Percentiles rank a stretch among this genome's conserved stretches.
These are phyloP conservation scores for Perkinsus olseni DNA, from an alignment of 169 alveolate genomes.

Conservation along the genomic window DNA sequence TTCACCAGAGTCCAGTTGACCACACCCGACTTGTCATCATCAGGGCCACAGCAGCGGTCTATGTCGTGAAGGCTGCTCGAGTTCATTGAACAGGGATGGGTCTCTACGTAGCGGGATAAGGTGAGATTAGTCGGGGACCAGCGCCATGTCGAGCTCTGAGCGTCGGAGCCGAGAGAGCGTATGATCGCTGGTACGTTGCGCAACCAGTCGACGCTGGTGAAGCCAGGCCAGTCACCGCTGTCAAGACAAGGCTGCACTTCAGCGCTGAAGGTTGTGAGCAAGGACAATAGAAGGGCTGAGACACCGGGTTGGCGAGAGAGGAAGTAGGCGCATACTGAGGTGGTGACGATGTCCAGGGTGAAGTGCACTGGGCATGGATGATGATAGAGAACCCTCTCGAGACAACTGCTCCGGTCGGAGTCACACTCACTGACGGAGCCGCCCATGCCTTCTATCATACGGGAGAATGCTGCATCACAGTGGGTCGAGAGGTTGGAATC, in stretches of 20 bases:
- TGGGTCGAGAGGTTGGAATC: background rate
- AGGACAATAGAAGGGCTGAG: background rate
- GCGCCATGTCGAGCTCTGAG: background rate
- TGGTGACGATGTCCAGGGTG: background rate
- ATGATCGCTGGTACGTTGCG: background rate
- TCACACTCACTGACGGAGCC: background rate
- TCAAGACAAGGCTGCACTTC: background rate
- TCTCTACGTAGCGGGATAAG: background rate
- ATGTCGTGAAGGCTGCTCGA: background rate
- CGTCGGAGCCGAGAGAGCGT: background rate
- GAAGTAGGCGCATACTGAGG: background rate
- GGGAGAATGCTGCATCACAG: background rate
- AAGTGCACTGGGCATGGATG: background rate
- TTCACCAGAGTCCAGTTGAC: background rate
- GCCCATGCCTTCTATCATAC: background rate
- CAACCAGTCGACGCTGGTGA: background rate
- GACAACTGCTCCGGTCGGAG: background rate
- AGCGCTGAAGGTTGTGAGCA: background rate
- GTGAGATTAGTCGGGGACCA: background rate
- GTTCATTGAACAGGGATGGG: background rate
- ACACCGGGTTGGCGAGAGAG: background rate
- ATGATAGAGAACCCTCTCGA: background rate
- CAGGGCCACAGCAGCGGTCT: background rate
- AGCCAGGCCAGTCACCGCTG: background rate
- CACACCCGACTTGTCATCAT: background rate